Evolutionary conservation across 2,329 filamentous ascomycete genomes (phyloP).

Genomic region (Colletotrichum siamense): DNA sequence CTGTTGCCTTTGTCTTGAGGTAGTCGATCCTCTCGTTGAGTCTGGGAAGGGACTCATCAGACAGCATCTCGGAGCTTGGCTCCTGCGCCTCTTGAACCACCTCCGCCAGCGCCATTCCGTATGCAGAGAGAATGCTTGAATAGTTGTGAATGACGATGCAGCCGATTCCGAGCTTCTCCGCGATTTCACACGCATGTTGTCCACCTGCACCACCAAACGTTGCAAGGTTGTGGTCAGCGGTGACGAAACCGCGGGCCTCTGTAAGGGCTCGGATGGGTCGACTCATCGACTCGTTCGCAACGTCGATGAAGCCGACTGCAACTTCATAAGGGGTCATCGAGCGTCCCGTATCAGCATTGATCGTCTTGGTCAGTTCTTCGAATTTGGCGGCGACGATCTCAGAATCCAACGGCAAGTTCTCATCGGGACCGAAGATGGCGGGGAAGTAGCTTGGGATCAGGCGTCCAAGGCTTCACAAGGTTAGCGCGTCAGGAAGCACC

Average conservation of each 20-base stretch:
- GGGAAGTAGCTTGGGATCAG: conserved; percentile 69
- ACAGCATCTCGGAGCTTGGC: conserved; percentile 28
- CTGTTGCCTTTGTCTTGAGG: conserved; percentile 34
- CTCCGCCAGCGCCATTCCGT: conserved; percentile 44
- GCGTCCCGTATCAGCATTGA: conserved; percentile 35
- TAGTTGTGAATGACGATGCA: conserved; percentile 40
- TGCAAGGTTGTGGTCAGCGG: conserved; percentile 38
- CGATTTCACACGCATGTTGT: conserved; percentile 48
- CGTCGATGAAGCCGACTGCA: conserved; percentile 34
- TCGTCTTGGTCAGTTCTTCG: conserved; percentile 42
- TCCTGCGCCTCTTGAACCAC: conserved; percentile 39
- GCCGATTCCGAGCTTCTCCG: conserved; percentile 38
- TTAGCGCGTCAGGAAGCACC: neutral
- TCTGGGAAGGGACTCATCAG: conserved; percentile 12
- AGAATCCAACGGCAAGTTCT: conserved; percentile 57
- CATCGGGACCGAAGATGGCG: conserved; percentile 73
- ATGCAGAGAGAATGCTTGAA: conserved; percentile 38
- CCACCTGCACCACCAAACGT: conserved; percentile 37
- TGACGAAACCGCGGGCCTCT: conserved; percentile 38
- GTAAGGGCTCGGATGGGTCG: conserved; percentile 39
- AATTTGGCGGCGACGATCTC: conserved; percentile 45
- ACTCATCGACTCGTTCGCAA: conserved; percentile 41
- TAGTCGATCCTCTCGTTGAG: conserved; percentile 27
- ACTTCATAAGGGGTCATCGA: conserved; percentile 19
- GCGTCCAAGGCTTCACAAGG: conserved; percentile 54